A percentile compares a stretch with the other conserved stretches of the same genome.
phyloP scores from a whole-genome alignment of 768 basidiomycete genomes.

The Mycena vulgaris region DNA sequence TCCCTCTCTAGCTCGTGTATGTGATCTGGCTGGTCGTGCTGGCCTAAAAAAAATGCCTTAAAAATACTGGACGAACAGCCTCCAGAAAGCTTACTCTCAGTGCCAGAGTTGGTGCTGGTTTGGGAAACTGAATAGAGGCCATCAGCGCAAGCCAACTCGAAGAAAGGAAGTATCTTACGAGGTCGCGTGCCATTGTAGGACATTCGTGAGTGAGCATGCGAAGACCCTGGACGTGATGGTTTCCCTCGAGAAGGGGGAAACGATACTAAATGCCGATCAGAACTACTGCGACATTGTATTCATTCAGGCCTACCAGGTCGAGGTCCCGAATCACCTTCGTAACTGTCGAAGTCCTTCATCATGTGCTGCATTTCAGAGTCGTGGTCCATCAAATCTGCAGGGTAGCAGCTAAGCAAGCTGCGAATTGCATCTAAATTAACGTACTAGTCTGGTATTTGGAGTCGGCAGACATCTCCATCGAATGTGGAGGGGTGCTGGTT shows the following conservation, averaged over 20 bases:
- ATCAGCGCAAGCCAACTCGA: neutral
- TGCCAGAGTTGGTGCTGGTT: conserved; percentile 27
- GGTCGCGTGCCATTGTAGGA: conserved; percentile 28
- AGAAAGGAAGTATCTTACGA: conserved; percentile 12
- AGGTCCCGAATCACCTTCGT: conserved; percentile 55
- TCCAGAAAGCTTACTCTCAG: conserved; percentile 33
- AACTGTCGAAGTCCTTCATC: conserved; percentile 70
- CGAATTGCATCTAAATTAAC: conserved; percentile 33
- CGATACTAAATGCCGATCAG: conserved; percentile 32
- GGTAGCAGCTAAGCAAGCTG: conserved; percentile 29
- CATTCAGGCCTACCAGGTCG: conserved; percentile 37
- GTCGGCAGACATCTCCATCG: conserved; percentile 67
- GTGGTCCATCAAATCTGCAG: conserved; percentile 74
- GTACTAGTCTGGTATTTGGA: conserved; percentile 72
- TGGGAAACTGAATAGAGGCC: conserved; percentile 39
- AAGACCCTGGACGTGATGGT: conserved; percentile 16
- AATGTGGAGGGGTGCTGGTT: conserved; percentile 70
- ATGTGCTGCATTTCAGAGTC: conserved; percentile 82
- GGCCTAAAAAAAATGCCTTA: conserved; percentile 11
- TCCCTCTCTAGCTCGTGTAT: conserved; percentile 62
- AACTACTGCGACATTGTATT: neutral
- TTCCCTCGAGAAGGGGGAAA: conserved; percentile 38
- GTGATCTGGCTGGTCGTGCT: conserved; percentile 41
- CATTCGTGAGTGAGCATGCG: conserved; percentile 18
- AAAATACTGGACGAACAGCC: neutral